These are phyloP conservation scores for Trifolium fragiferum DNA, from an alignment of 306 rosid species.

Conservation along the genomic window DNA sequence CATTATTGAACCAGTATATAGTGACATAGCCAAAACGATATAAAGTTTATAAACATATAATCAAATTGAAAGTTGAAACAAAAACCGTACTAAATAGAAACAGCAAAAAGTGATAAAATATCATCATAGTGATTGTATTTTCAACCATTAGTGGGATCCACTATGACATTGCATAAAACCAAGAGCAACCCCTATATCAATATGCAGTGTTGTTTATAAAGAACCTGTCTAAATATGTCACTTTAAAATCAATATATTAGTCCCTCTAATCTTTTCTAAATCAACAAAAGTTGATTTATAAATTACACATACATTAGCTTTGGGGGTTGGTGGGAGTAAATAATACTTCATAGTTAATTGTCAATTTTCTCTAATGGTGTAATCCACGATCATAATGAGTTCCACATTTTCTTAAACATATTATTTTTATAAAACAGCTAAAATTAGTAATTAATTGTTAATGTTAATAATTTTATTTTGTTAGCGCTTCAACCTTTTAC, in stretches of 20 bases:
- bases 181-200: background rate
- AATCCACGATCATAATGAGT: background rate
- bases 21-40: background rate
- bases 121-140: slow-evolving; percentile 19
- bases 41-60: background rate
- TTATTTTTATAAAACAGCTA: too few relatives aligned
- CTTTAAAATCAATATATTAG: too few relatives aligned
- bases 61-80: background rate
- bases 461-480: too few relatives aligned
- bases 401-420: background rate
- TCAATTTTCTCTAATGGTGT: background rate
- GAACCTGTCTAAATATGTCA: too few relatives aligned
- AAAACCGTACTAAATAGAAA: slow-evolving; percentile 6
- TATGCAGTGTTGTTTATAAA: background rate
- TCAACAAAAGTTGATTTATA: too few relatives aligned
- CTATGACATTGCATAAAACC: slow-evolving; percentile 4
- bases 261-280: too few relatives aligned
- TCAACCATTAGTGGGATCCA: slow-evolving; percentile 6
- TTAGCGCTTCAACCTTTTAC: too few relatives aligned
- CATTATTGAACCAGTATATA: background rate
- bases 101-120: slow-evolving; percentile 19
- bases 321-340: too few relatives aligned
- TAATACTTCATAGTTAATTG: too few relatives aligned
- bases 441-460: too few relatives aligned
- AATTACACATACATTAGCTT: too few relatives aligned